A percentile compares a stretch with the other conserved stretches of the same genome.
Evolutionary conservation across 805 yeast genomes (phyloP).

Genomic region (Hemisphaericaspora nanyangensis): DNA sequence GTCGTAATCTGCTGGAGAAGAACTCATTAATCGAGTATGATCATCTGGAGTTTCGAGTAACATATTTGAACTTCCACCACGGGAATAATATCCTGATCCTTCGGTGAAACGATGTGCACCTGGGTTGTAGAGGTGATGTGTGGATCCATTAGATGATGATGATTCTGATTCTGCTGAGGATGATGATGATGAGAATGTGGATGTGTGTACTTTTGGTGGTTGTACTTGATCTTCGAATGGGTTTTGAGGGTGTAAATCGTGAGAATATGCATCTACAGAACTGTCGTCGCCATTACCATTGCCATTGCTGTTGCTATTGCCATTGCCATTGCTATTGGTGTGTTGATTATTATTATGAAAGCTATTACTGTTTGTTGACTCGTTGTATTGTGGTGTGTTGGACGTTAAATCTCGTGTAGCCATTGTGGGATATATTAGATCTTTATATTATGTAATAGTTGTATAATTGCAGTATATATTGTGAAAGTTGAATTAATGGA

Average conservation of each 20-base stretch:
- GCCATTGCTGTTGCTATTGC: no score
- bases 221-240: background rate
- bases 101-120: background rate
- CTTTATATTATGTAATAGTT: no score
- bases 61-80: slow-evolving; percentile 37
- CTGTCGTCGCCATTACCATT: slow-evolving; percentile 1
- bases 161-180: slow-evolving; percentile 1
- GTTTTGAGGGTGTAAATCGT: background rate
- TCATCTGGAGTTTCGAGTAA: slow-evolving; percentile 15
- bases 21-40: background rate
- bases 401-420: slow-evolving; percentile 27
- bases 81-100: slow-evolving; percentile 40
- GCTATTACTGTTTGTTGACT: slow-evolving; percentile 10
- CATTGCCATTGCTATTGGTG: no score
- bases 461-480: no score
- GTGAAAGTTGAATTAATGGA: no score
- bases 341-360: no score
- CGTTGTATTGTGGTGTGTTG: slow-evolving; percentile 15
- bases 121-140: background rate
- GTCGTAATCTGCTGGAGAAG: slow-evolving; percentile 54
- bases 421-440: no score
- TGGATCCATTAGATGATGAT: background rate
- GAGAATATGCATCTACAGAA: background rate
- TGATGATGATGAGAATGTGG: slow-evolving; percentile 2
- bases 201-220: background rate